phyloP scores from a whole-genome alignment of 208 protist species.

The Hexamita inflata region DNA sequence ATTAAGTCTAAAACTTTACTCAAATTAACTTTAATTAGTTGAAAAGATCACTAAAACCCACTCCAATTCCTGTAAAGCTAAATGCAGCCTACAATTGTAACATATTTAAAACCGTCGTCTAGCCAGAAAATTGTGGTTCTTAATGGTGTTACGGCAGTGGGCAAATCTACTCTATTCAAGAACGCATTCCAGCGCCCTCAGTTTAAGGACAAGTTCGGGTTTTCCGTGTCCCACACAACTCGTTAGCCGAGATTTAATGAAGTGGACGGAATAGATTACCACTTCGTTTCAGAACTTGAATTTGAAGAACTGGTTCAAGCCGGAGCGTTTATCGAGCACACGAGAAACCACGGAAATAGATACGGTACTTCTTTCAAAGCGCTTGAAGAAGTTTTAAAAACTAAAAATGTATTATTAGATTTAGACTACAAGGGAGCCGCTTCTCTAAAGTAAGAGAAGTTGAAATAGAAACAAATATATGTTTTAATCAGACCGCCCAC shows the following conservation, averaged over 20 bases:
- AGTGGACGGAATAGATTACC: slow-evolving; percentile 37
- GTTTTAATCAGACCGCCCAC: slow-evolving; percentile 24
- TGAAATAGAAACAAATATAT: slow-evolving; percentile 19
- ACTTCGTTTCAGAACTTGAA: slow-evolving; percentile 33
- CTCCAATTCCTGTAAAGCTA: too few relatives aligned
- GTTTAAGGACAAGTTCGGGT: slow-evolving; percentile 54
- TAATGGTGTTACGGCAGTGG: slow-evolving; percentile 3
- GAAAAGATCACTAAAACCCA: too few relatives aligned
- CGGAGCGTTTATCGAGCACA: slow-evolving; percentile 31
- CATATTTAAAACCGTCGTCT: too few relatives aligned
- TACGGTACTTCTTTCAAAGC: slow-evolving; percentile 33
- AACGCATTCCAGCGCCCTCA: slow-evolving; percentile 35
- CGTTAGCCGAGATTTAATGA: slow-evolving; percentile 31
- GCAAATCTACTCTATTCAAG: slow-evolving; percentile 35
- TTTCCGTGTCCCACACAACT: slow-evolving; percentile 50
- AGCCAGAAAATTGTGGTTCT: slow-evolving; percentile 5
- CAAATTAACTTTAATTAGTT: too few relatives aligned
- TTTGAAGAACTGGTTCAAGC: slow-evolving; percentile 25
- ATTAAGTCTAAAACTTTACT: too few relatives aligned
- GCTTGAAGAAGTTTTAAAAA: slow-evolving; percentile 9
- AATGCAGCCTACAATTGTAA: too few relatives aligned
- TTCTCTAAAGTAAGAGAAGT: neutral
- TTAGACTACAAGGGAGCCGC: slow-evolving; percentile 21
- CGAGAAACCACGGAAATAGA: slow-evolving; percentile 20
- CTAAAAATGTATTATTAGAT: slow-evolving; percentile 19